Evolutionary conservation across 805 yeast species (phyloP).

Genomic region (Schwanniomyces pseudopolymorphus): DNA sequence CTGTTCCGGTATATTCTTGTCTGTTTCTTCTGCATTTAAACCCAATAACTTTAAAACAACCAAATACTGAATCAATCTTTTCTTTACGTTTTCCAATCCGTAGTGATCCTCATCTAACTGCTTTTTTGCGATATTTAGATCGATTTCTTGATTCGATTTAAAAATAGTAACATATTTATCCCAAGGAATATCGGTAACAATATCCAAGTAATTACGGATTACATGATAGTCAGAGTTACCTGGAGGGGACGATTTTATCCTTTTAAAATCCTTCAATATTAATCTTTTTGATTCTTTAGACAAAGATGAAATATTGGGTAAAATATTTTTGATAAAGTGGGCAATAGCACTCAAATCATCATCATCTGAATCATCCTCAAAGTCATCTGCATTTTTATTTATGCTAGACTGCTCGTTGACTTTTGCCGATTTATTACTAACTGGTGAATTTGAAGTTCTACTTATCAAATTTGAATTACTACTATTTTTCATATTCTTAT

Average conservation of each 20-base stretch:
- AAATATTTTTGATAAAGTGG: constrained; percentile 33
- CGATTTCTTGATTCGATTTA: constrained; percentile 43
- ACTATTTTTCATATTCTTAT: constrained; percentile 8
- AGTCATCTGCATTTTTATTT: constrained; percentile 26
- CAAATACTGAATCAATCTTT: constrained; percentile 72
- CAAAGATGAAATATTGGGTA: constrained; percentile 34
- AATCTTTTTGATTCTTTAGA: constrained; percentile 40
- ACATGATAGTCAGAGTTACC: constrained; percentile 66
- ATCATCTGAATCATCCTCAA: constrained; percentile 46
- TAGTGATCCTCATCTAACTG: constrained; percentile 44
- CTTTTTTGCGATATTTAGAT: constrained; percentile 42
- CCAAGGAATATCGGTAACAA: constrained; percentile 68
- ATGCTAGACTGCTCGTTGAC: constrained; percentile 1
- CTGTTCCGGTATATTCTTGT: constrained; percentile 13
- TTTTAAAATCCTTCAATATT: constrained; percentile 49
- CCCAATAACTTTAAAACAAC: constrained; percentile 68
- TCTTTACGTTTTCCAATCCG: constrained; percentile 51
- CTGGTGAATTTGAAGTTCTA: constrained; percentile 6
- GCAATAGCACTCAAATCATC: constrained; percentile 40
- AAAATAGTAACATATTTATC: constrained; percentile 32
- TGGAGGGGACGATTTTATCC: constrained; percentile 54
- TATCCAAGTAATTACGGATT: constrained; percentile 61
- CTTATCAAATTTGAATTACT: constrained; percentile 15
- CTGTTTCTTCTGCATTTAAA: constrained; percentile 22
- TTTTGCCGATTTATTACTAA: constrained; percentile 2